These are phyloP conservation scores for Amborella trichopoda DNA, from an alignment of 164 flowering plant genomes.

Conservation along the genomic window DNA sequence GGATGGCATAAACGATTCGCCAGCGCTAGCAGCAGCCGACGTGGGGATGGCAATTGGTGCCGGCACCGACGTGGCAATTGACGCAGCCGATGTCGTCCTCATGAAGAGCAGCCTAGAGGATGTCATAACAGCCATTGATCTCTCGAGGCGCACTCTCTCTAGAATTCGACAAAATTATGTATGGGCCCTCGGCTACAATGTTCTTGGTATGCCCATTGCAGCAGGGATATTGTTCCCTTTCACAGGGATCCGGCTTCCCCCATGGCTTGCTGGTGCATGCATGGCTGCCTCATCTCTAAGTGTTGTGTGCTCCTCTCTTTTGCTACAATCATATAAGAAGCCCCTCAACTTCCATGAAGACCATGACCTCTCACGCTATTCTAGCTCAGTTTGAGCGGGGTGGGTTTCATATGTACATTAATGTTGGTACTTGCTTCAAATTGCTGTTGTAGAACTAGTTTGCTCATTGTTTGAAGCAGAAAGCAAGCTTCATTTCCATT, in stretches of 20 bases:
- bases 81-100: constrained; percentile 90
- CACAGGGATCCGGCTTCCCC: constrained; percentile 75
- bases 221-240: constrained; percentile 79
- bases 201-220: constrained; percentile 78
- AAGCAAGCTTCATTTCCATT: not conserved
- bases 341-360: constrained; percentile 36
- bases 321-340: constrained; percentile 74
- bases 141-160: constrained; percentile 69
- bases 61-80: constrained; percentile 87
- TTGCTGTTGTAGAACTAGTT: not conserved
- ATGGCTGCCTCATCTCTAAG: constrained; percentile 96
- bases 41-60: constrained; percentile 99
- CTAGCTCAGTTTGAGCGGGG: constrained; percentile 15
- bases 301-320: constrained; percentile 84
- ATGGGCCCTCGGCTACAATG: constrained; percentile 96
- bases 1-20: constrained; percentile 91
- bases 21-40: constrained; percentile 87
- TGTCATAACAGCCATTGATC: constrained; percentile 83
- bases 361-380: constrained; percentile 7
- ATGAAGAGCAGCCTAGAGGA: constrained; percentile 87
- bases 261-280: constrained; percentile 97
- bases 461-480: not conserved
- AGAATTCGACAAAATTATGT: constrained; percentile 73
- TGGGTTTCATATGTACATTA: no score
- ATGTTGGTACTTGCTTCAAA: not conserved